These are phyloP conservation scores for Deakozyma indianensis DNA, from an alignment of 805 yeast genomes.

Conservation along the genomic window DNA sequence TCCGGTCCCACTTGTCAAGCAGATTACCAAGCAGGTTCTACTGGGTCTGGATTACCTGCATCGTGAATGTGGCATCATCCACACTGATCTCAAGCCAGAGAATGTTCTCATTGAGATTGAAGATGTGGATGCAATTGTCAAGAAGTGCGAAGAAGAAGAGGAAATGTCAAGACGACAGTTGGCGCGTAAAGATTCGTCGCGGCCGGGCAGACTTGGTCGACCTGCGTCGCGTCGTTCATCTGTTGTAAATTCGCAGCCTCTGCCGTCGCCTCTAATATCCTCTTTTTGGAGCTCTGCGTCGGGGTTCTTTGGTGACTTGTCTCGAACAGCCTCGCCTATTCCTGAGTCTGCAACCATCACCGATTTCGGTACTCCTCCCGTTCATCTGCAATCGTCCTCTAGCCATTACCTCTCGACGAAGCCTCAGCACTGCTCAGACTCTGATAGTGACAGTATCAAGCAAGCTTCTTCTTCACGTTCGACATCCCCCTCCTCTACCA, in stretches of 20 bases:
- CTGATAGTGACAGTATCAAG: background rate
- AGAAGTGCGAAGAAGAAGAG: constrained; percentile 50
- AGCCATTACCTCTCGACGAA: background rate
- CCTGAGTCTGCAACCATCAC: background rate
- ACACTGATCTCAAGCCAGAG: constrained; percentile 63
- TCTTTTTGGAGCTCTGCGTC: background rate
- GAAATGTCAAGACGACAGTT: constrained; percentile 30
- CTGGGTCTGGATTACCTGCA: constrained; percentile 61
- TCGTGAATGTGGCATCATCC: constrained; percentile 59
- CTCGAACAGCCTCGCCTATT: background rate
- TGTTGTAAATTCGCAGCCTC: constrained; percentile 9
- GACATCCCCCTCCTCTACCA: constrained; percentile 9
- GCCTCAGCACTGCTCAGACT: background rate
- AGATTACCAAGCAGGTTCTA: constrained; percentile 64
- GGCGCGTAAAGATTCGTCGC: constrained; percentile 10
- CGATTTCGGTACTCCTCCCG: background rate
- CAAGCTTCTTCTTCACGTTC: background rate
- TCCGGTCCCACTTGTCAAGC: constrained; percentile 65
- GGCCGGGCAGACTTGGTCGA: constrained; percentile 70
- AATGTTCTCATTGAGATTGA: constrained; percentile 69
- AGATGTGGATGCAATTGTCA: constrained; percentile 65
- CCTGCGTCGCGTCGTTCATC: constrained; percentile 3
- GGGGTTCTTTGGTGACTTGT: background rate
- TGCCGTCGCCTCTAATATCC: constrained; percentile 8
- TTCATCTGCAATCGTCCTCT: background rate